Evolutionary conservation across 495 filamentous ascomycete genomes (phyloP).

Genomic region (Hypoxylon intermedium): DNA sequence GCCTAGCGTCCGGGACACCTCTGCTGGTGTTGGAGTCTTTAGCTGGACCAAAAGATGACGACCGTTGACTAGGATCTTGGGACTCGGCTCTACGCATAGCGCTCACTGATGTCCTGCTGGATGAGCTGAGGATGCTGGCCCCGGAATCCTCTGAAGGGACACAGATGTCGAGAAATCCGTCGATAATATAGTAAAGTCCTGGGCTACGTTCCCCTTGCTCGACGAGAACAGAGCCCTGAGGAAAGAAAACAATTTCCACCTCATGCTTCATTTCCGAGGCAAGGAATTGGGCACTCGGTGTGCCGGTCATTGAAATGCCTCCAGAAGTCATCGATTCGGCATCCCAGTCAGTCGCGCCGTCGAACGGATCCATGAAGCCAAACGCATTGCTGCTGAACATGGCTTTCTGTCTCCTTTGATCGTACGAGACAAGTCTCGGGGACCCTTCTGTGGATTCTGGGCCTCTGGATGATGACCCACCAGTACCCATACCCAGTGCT

Average conservation of each 20-base stretch:
- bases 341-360: conserved; percentile 81
- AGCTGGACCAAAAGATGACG: conserved; percentile 27
- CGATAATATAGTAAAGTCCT: conserved; percentile 95
- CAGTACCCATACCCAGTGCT: conserved; percentile 80
- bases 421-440: conserved; percentile 83
- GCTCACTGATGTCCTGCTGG: conserved; percentile 43
- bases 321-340: conserved; percentile 81
- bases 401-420: conserved; percentile 82
- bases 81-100: conserved; percentile 47
- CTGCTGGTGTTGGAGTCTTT: conserved; percentile 21
- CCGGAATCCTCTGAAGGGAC: conserved; percentile 47
- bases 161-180: conserved; percentile 94
- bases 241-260: conserved; percentile 97
- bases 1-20: conserved; percentile 23
- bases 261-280: conserved; percentile 83
- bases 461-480: conserved; percentile 68
- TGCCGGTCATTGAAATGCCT: conserved; percentile 51
- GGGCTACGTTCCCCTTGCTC: conserved; percentile 96
- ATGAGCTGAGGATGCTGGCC: conserved; percentile 45
- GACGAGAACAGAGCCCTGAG: conserved; percentile 91
- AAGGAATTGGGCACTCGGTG: conserved; percentile 58
- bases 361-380: conserved; percentile 91
- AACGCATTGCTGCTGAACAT: conserved; percentile 86
- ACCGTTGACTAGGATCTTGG: conserved; percentile 32
- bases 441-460: conserved; percentile 81